Base-by-base conservation (phyloP, 2,329 filamentous ascomycete genomes). In the Colletotrichum sp. region DNA sequence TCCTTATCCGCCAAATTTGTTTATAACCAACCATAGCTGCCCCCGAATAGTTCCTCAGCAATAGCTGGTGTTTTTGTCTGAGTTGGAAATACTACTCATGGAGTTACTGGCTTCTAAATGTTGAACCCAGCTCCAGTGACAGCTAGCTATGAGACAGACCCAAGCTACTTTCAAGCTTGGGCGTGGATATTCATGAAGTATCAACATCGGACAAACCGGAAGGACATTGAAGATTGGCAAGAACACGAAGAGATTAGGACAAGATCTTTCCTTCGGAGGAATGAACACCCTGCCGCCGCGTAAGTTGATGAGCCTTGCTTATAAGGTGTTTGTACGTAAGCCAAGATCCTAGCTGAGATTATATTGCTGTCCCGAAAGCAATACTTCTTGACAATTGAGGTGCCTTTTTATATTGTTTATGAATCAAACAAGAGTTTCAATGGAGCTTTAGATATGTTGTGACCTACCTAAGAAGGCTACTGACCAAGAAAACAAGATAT, bases 71-170 rank as follows among this genome's bases (percentile, higher is more conserved):
- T n/a, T n/a, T 3, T n/a, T n/a, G 18, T n/a, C 39, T n/a, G 39
- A 48, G 8, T 3, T 43, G 1, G 5, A 10, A 12, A 6, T 12
- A n/a, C 12, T 34, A 34, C 12, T 34, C 12, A 48, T 21, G n/a
- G 9, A 48, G 6, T 21, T 21, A 48, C 6, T 21, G 43, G 5
- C n/a, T 21, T 52, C n/a, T 21, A 1, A 21, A 52, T 3, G 10
- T 0, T 48, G 3, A 6, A 48, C 2, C 1, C n/a, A 48, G 43
- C 6, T 48, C 6, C 4, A 3, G n/a, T 48, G n/a, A 13, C 3
- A 48, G 10, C 43, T 4, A 13, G 6, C 43, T 21, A 12, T 21
- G 10, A 21, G 43, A 48, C n/a, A 7, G 43, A 48, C n/a, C n/a
- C 4, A 48, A 48, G 10, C n/a, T 6, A 13, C n/a, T 48, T 48